These are phyloP conservation scores for Friedmanniomyces endolithicus DNA, from an alignment of 495 filamentous ascomycete genomes.

Conservation along the genomic window DNA sequence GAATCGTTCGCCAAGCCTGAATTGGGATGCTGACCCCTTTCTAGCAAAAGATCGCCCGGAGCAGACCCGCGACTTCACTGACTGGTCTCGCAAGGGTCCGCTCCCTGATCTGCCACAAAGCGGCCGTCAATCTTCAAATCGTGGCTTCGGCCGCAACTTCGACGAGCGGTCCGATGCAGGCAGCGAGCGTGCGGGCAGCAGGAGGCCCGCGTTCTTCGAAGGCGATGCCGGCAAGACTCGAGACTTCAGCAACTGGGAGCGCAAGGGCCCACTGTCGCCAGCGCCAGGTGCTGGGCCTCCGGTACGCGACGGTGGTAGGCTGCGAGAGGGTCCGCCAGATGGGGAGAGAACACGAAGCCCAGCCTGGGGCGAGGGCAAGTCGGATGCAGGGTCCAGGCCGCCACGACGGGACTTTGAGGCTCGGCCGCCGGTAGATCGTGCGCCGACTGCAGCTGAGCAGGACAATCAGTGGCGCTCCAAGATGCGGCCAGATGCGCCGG, in stretches of 20 bases:
- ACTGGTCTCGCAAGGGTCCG: conserved; percentile 86
- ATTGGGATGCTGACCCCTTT: conserved; percentile 24
- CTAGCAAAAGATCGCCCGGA: conserved; percentile 60
- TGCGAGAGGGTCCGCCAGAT: conserved; percentile 49
- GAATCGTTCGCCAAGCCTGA: not conserved
- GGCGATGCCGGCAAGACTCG: conserved; percentile 75
- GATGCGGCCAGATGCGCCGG: conserved; percentile 60
- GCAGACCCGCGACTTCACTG: conserved; percentile 48
- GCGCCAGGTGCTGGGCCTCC: conserved; percentile 32
- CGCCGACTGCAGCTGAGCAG: conserved; percentile 70
- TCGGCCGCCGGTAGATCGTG: conserved; percentile 44
- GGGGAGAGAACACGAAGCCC: conserved; percentile 58
- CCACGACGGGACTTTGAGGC: conserved; percentile 72
- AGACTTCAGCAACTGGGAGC: conserved; percentile 88
- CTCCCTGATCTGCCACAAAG: conserved; percentile 54
- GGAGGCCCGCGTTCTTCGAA: conserved; percentile 34
- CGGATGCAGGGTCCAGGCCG: conserved; percentile 69
- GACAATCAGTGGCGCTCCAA: conserved; percentile 75
- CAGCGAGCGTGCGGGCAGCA: conserved; percentile 36
- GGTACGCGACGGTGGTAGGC: conserved; percentile 23
- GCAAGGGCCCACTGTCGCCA: conserved; percentile 81
- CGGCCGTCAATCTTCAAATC: conserved; percentile 39
- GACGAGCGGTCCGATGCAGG: conserved; percentile 34
- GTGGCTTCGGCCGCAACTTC: conserved; percentile 27
- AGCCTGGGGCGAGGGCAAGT: conserved; percentile 75